Percentiles rank a stretch among this genome's conserved stretches.
phyloP scores from a whole-genome alignment of 2,329 filamentous ascomycete species.

The Lasiodiplodia theobromae region DNA sequence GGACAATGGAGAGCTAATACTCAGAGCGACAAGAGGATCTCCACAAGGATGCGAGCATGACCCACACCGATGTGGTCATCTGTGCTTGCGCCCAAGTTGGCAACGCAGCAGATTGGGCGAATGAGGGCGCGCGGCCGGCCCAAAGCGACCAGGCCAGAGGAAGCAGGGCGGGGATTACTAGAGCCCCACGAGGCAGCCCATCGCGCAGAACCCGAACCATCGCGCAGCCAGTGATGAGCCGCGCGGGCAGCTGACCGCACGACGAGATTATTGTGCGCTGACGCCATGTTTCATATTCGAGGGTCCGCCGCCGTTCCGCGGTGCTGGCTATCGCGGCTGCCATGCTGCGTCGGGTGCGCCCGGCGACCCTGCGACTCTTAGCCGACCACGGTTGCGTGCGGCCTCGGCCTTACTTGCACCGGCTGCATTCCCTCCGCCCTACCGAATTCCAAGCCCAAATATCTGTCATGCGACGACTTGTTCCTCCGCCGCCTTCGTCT shows the following conservation, averaged over 20 bases:
- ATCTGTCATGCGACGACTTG: slow-evolving; percentile 7
- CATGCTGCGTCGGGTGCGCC: neutral
- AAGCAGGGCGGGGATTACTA: neutral
- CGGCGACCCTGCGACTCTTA: too few species aligned
- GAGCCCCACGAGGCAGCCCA: neutral
- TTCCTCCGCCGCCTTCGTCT: neutral
- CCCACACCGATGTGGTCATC: slow-evolving; percentile 17
- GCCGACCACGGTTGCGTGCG: neutral
- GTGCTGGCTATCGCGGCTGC: neutral
- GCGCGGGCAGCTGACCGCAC: slow-evolving; percentile 17
- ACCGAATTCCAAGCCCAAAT: neutral
- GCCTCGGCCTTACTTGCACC: slow-evolving; percentile 10
- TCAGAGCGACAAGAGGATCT: slow-evolving; percentile 18
- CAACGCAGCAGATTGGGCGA: neutral
- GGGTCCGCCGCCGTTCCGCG: neutral
- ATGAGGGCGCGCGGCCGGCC: neutral
- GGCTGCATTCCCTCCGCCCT: neutral
- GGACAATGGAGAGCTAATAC: slow-evolving; percentile 7
- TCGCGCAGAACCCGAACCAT: neutral
- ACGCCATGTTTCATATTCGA: slow-evolving; percentile 13
- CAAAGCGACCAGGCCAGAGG: neutral
- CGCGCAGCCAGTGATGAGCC: neutral
- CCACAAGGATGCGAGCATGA: slow-evolving; percentile 25
- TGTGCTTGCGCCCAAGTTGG: slow-evolving; percentile 19
- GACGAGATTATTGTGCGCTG: neutral